Percentiles rank a stretch among this genome's conserved stretches.
Conservation (phyloP, 441 rosid genomes). For the Syzygium syzygioides region DNA sequence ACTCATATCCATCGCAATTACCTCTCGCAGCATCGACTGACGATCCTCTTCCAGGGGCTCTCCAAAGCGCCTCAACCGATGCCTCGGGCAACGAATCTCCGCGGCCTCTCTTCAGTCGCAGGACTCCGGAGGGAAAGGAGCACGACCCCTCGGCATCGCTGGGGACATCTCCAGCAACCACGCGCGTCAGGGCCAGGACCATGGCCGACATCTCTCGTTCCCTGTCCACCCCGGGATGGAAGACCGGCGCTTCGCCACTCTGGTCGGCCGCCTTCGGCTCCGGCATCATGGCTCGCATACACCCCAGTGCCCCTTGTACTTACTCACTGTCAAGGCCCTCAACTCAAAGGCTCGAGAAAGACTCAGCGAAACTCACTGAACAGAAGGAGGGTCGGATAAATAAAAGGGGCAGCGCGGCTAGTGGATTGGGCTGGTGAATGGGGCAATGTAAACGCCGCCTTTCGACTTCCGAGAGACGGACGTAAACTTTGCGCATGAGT, state of each 20-base stretch:
- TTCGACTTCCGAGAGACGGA: not conserved
- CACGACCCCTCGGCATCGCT: not conserved
- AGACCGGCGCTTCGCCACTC: not conserved
- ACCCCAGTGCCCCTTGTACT: not conserved
- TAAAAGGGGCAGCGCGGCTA: not conserved
- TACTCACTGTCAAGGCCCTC: not conserved
- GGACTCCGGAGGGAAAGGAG: not conserved
- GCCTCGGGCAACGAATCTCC: not conserved
- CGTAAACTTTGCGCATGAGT: not conserved
- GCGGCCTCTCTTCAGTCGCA: not conserved
- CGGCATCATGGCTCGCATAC: not conserved
- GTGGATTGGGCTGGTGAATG: not conserved
- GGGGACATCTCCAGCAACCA: slow-evolving; percentile 42
- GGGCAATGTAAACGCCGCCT: not conserved
- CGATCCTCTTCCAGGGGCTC: not conserved
- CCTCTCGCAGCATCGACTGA: not conserved
- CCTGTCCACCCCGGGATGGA: slow-evolving; percentile 18
- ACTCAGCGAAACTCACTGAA: not conserved
- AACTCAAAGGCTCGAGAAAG: not conserved
- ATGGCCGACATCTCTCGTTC: slow-evolving; percentile 44
- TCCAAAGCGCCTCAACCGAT: not conserved
- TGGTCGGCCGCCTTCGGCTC: slow-evolving; percentile 33
- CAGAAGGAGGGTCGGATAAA: not conserved
- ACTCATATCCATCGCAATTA: not conserved
- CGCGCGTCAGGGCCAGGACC: slow-evolving; percentile 53